Evolutionary conservation across 768 basidiomycete species (phyloP), one percentile per base, ranked within the genome.

Genomic region (Leccinum rimulosum): DNA sequence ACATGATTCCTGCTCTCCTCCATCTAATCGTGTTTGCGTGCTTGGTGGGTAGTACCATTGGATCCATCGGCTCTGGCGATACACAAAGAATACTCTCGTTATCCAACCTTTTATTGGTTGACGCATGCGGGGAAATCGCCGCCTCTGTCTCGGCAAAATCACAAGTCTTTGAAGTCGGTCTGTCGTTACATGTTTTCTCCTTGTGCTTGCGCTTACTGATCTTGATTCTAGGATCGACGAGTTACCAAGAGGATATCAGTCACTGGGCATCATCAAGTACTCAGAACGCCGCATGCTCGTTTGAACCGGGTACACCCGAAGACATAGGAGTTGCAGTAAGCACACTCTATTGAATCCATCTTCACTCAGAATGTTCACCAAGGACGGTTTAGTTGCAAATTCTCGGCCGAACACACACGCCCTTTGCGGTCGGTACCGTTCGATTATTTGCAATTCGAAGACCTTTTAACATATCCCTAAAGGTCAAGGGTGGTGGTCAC

Each of bases 401-500:
- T 28, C n/a, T 63, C 78, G 83, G 83, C 77, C 31, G 81, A 81
- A 22, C 52, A 73, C 3, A 73, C 78, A 56, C 69, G 50, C 50
- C 73, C 45, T 70, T 71, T 15, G 69, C 64, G 9, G 69, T 67
- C 17, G 10, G 68, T 59, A 28, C 33, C 17, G 3, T 19, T 43
- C 17, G 70, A 19, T 17, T 49, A 9, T 17, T 4, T 35, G 15
- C 1, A 28, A 27, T 1, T 22, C 8, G 7, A 15, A 1, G 33
- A 8, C 6, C 6, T 43, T 2, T 36, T 28, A 2, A 27, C 12
- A 22, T n/a, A 1, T 31, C 10, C 27, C 11, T 28, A 45, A 6
- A 85, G 85, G 76, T 87, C 30, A 87, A 85, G 68, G 80, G 84
- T 28, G 84, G 85, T 8, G 86, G 86, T 0, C 86, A 87, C 61